Conservation (phyloP, 2,329 filamentous ascomycete genomes). For the Botrytis elliptica region DNA sequence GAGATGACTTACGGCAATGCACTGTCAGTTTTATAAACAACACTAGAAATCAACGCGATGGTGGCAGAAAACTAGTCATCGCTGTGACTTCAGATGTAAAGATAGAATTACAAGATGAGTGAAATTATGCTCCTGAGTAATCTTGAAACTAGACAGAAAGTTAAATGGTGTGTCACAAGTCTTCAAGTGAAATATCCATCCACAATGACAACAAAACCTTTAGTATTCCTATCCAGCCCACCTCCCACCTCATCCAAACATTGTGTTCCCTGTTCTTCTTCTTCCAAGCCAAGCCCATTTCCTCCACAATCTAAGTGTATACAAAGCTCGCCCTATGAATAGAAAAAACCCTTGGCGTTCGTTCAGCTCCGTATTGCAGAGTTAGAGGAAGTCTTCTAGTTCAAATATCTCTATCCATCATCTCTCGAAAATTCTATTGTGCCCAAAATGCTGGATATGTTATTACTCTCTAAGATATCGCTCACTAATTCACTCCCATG, state of each 20-base stretch:
- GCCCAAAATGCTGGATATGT: neutral
- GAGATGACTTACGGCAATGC: too few relatives aligned
- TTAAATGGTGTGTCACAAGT: too few relatives aligned
- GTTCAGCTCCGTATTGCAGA: neutral
- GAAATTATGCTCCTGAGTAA: too few relatives aligned
- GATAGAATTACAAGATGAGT: too few relatives aligned
- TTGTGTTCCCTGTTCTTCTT: neutral
- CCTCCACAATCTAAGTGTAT: neutral
- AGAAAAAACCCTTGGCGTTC: accelerated
- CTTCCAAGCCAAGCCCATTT: neutral
- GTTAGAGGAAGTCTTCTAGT: neutral
- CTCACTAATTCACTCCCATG: too few relatives aligned
- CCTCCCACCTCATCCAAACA: too few relatives aligned
- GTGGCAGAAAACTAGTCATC: too few relatives aligned
- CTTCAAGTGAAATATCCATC: neutral
- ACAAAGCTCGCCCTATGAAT: neutral
- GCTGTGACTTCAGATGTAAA: too few relatives aligned
- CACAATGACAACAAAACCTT: too few relatives aligned
- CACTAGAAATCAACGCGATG: too few relatives aligned
- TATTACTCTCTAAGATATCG: neutral
- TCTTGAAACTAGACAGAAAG: too few relatives aligned
- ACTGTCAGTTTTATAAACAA: too few relatives aligned
- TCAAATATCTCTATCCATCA: neutral
- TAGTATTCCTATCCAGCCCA: neutral
- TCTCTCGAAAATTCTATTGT: neutral